Evolutionary conservation across 2,329 filamentous ascomycete species (phyloP), one percentile per base, ranked within the genome.

Genomic region (Colletotrichum sp.): DNA sequence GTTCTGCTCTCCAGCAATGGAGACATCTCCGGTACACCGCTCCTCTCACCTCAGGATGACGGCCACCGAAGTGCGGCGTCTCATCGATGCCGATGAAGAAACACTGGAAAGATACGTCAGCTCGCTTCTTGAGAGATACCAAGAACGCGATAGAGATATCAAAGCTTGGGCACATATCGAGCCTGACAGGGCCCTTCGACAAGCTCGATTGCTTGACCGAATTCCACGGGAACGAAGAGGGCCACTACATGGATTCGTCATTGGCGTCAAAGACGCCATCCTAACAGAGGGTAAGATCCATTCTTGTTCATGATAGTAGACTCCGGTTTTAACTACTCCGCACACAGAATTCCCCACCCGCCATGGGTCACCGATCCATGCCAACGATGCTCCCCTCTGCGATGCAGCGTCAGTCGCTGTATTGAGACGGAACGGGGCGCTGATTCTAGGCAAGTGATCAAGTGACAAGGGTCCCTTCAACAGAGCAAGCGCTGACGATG

Each of bases 251-350:
- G 91, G 91, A 1, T 80, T 92, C 13, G 86, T 89, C 1, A 82
- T 93, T 28, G 91, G 85, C 2, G 85, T 92, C 18, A 92, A 92
- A 79, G 91, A 93, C 83, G 85, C 92, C 3, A 90, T 92, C 75
- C 86, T 86, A 78, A 92, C 88, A 0, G 89, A 88, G 81, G 88
- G 88, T 87, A 75, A 7, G 36, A 60, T 59, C 13, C 5, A 52
- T 10, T 24, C 16, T 18, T 68, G 48, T 2, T 66, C 67, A 77
- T 77, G 18, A 77, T 69, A 8, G 24, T 32, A 76, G 4, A 13
- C 10, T 13, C n/a, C 10, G n/a, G 43, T 13, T 21, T 52, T 24
- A 12, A 52, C 6, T 7, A 21, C 43, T 13, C 16, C 10, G 43
- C 43, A 24, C n/a, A 13, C 75, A 86, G 89, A 90, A 68, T 90